Conservation (phyloP, 2,329 filamentous ascomycete species). For the Claviceps arundinis region DNA sequence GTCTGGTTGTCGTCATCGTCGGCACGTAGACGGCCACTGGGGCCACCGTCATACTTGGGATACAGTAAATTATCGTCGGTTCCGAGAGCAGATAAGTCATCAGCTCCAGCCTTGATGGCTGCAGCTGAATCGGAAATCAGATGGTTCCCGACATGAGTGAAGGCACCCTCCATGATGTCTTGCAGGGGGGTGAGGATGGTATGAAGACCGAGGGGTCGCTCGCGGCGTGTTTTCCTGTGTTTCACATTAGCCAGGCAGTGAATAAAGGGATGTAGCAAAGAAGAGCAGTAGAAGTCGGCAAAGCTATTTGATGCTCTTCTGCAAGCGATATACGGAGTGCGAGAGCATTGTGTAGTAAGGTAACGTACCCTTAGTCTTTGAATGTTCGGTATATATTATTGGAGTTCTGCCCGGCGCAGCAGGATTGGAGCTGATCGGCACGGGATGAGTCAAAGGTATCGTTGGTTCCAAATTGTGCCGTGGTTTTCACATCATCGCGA, state of each 20-base stretch:
- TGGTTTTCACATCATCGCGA: conserved; percentile 27
- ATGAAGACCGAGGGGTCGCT: conserved; percentile 5
- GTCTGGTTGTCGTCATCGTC: conserved; percentile 86
- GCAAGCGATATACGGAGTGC: background rate
- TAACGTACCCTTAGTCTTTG: conserved; percentile 5
- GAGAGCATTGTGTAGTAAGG: background rate
- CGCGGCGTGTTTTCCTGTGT: background rate
- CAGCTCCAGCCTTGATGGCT: conserved; percentile 77
- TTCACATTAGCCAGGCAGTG: background rate
- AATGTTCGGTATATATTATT: background rate
- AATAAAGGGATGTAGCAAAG: background rate
- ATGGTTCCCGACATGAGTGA: conserved; percentile 79
- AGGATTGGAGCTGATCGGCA: conserved; percentile 13
- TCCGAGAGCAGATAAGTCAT: conserved; percentile 57
- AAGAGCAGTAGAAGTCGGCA: background rate
- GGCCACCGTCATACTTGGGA: conserved; percentile 47
- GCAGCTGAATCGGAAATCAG: conserved; percentile 71
- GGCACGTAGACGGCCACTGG: conserved; percentile 50
- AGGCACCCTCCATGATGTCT: conserved; percentile 66
- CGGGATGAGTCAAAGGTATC: conserved; percentile 17
- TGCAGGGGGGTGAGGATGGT: conserved; percentile 5
- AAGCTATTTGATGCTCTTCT: background rate
- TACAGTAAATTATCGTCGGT: conserved; percentile 73
- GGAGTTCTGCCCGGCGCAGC: conserved; percentile 7
- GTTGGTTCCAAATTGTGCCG: conserved; percentile 16